Percentiles rank a stretch among this genome's conserved stretches.
Evolutionary conservation across 345 rosid genomes (phyloP).

Genomic region (Eucalyptus lansdowneana): DNA sequence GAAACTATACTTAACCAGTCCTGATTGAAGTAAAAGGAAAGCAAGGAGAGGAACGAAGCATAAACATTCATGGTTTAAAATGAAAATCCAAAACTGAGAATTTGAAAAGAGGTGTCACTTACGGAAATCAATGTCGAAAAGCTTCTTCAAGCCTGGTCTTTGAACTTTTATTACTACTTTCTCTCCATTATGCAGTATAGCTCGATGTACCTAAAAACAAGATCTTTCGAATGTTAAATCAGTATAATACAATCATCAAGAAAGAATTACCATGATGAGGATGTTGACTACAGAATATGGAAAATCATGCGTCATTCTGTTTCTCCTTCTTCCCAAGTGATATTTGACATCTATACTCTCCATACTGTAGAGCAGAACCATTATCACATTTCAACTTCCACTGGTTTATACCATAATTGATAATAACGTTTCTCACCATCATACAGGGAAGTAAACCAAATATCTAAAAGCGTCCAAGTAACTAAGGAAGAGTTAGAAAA

Average conservation of each 20-base stretch:
- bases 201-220: conserved; percentile 69
- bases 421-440: not conserved
- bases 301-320: not conserved
- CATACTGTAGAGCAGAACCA: not conserved
- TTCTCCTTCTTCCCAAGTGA: not conserved
- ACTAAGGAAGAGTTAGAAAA: not conserved
- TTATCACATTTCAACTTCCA: not conserved
- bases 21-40: not conserved
- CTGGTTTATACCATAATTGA: not conserved
- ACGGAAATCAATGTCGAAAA: conserved; percentile 88
- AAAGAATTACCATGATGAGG: not conserved
- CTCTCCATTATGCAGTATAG: conserved; percentile 84
- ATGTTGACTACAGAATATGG: not conserved
- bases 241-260: not conserved
- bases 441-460: not conserved
- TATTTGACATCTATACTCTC: not conserved
- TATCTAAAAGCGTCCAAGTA: not conserved
- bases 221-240: conserved; percentile 10
- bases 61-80: not conserved
- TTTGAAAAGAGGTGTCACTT: conserved; percentile 6
- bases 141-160: conserved; percentile 91
- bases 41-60: not conserved
- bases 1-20: not conserved
- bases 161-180: conserved; percentile 88
- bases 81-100: not conserved